Conservation (phyloP, 2,329 filamentous ascomycete species). For the Ceratocystis eucalypticola region DNA sequence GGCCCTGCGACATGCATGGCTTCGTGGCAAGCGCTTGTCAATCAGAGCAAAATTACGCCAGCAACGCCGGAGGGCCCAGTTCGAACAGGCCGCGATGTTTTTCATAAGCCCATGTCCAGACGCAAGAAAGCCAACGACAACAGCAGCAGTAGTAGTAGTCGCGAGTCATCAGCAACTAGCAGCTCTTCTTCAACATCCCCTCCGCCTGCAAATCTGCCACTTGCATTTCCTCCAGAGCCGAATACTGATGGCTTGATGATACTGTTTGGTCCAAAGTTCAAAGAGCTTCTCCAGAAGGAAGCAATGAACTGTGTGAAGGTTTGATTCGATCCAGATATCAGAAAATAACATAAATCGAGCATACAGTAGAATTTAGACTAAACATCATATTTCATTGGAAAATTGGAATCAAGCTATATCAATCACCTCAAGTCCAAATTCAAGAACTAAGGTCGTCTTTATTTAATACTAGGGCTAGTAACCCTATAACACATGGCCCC, state of each 20-base stretch:
- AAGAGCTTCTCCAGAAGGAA: constrained; percentile 12
- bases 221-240: constrained; percentile 16
- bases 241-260: constrained; percentile 11
- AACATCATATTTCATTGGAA: background rate
- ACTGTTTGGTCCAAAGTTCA: constrained; percentile 13
- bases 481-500: background rate
- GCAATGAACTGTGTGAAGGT: constrained; percentile 1
- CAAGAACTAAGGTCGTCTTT: background rate
- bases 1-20: constrained; percentile 18
- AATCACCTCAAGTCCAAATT: too few relatives aligned
- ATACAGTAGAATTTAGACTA: background rate
- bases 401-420: too few relatives aligned
- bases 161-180: background rate
- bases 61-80: constrained; percentile 12
- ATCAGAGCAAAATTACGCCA: constrained; percentile 18
- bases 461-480: background rate
- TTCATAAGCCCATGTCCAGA: constrained; percentile 18
- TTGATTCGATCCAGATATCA: background rate
- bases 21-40: constrained; percentile 18
- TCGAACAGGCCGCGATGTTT: constrained; percentile 17
- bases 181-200: background rate
- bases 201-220: constrained; percentile 6
- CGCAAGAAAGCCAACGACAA: constrained; percentile 8
- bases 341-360: background rate
- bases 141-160: background rate